Evolutionary conservation across 2,329 filamentous ascomycete genomes (phyloP).

Genomic region (Didymella arachidicola): DNA sequence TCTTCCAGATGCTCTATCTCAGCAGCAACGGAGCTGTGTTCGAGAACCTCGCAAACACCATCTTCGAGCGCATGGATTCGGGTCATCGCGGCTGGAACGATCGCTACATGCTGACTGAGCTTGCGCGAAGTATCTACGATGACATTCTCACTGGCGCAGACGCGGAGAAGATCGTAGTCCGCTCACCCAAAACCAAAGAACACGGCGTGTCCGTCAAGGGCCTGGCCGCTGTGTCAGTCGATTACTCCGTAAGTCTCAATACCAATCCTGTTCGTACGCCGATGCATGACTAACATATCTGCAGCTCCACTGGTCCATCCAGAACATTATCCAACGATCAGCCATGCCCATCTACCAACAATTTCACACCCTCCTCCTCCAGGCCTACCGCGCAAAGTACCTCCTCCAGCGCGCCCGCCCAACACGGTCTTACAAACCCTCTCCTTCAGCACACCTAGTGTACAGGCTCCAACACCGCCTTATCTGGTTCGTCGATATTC

Average conservation of each 20-base stretch:
- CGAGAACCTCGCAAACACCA: slow-evolving; percentile 68
- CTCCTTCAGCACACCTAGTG: slow-evolving; percentile 17
- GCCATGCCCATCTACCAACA: slow-evolving; percentile 73
- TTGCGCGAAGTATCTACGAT: slow-evolving; percentile 75
- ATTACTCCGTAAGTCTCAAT: slow-evolving; percentile 67
- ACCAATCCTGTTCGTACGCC: background rate
- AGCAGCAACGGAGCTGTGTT: slow-evolving; percentile 76
- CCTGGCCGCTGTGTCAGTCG: slow-evolving; percentile 69
- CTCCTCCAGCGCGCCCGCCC: slow-evolving; percentile 65
- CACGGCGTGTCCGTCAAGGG: slow-evolving; percentile 67
- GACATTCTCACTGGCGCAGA: slow-evolving; percentile 58
- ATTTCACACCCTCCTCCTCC: slow-evolving; percentile 78
- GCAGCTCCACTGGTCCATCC: slow-evolving; percentile 63
- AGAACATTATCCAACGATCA: slow-evolving; percentile 75
- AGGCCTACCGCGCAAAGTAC: slow-evolving; percentile 75
- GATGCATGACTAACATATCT: background rate
- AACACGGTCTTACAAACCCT: slow-evolving; percentile 15
- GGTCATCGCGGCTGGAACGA: slow-evolving; percentile 74
- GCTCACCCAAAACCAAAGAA: slow-evolving; percentile 56
- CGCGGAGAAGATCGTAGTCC: slow-evolving; percentile 68
- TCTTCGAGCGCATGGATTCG: slow-evolving; percentile 79
- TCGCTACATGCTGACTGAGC: slow-evolving; percentile 78
- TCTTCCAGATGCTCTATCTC: slow-evolving; percentile 77
- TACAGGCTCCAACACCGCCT: slow-evolving; percentile 72
- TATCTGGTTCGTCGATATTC: slow-evolving; percentile 77